Percentiles rank a stretch among this genome's conserved stretches.
phyloP scores from a whole-genome alignment of 1,139 yeast species.

The Candida tunisiensis region DNA sequence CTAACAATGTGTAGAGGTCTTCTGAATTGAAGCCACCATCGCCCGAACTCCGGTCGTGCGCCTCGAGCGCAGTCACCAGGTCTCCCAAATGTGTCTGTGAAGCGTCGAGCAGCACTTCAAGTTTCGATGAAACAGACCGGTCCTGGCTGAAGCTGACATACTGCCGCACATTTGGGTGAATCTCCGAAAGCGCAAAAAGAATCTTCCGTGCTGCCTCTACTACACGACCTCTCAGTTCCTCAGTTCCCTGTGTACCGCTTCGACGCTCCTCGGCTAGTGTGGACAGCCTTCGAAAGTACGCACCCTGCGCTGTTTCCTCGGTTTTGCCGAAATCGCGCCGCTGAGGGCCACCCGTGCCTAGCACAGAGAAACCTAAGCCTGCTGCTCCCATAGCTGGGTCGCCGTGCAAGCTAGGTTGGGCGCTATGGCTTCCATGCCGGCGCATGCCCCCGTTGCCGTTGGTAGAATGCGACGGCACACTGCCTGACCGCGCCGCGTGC shows the following conservation, averaged over 20 bases:
- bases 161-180: constrained; percentile 51
- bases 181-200: constrained; percentile 36
- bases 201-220: constrained; percentile 21
- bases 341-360: no score
- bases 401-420: no score
- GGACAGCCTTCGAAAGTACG: constrained; percentile 55
- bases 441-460: no score
- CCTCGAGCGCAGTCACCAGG: constrained; percentile 11
- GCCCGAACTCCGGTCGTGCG: constrained; percentile 1
- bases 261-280: constrained; percentile 55
- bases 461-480: no score
- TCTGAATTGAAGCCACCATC: constrained; percentile 2
- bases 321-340: no score
- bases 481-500: no score
- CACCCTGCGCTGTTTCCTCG: constrained; percentile 25
- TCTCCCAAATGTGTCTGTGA: constrained; percentile 23
- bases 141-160: constrained; percentile 54
- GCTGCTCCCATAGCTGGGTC: no score
- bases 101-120: constrained; percentile 36
- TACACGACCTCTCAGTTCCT: constrained; percentile 9
- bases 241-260: no score
- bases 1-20: constrained; percentile 3
- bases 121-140: constrained; percentile 39
- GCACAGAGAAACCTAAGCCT: no score
- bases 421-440: no score